Percentiles rank a stretch among this genome's conserved stretches.
These are phyloP conservation scores for Coniochaeta hoffmannii DNA, from an alignment of 2,329 filamentous ascomycete genomes.

Conservation along the genomic window DNA sequence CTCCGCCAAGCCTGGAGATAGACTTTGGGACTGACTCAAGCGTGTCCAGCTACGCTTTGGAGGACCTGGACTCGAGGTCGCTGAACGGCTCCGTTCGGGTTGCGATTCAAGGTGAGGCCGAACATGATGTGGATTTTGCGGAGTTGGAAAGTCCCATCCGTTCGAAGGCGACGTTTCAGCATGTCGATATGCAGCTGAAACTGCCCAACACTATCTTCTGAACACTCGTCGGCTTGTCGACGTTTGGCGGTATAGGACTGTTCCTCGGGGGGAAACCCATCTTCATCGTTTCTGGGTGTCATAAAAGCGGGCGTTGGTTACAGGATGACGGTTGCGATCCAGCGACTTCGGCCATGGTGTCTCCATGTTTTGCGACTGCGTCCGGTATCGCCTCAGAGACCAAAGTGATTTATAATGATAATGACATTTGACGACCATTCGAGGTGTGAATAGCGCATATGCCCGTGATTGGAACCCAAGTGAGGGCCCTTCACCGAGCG, in stretches of 20 bases:
- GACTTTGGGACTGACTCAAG: neutral
- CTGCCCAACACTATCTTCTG: neutral
- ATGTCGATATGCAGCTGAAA: neutral
- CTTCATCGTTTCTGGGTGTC: neutral
- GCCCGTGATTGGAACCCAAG: neutral
- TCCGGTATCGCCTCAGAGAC: neutral
- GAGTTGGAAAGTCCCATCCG: slow-evolving; percentile 6
- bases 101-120: neutral
- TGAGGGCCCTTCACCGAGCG: neutral
- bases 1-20: neutral
- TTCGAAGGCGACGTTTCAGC: slow-evolving; percentile 3
- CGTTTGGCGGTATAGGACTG: neutral
- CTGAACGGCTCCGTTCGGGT: slow-evolving; percentile 2
- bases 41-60: neutral
- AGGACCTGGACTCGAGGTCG: neutral
- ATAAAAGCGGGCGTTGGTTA: neutral
- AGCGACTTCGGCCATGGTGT: too few species aligned
- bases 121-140: neutral
- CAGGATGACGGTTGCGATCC: neutral
- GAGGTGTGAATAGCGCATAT: neutral
- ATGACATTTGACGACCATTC: neutral
- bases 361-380: neutral
- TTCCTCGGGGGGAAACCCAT: neutral
- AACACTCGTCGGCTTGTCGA: neutral
- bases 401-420: neutral